Evolutionary conservation across 2,329 filamentous ascomycete species (phyloP), one percentile per base, ranked within the genome.

Genomic region (Emergomyces africanus): DNA sequence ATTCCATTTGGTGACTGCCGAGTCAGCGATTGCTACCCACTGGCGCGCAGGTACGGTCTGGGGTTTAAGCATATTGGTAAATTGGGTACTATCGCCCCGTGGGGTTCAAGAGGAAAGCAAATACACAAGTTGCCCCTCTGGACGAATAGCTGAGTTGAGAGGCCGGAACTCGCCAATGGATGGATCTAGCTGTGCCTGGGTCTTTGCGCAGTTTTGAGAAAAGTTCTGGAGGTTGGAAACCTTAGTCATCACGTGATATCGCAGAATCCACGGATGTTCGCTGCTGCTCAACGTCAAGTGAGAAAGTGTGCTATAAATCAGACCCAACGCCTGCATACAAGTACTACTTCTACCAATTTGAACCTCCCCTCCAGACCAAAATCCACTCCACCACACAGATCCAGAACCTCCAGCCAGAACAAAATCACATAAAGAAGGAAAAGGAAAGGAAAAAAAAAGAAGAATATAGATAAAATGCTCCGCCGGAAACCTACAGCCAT

Each of bases 401-500:
- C 42, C 44, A 33, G 4, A 50, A 12, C 15, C 15, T 5, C 28
- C 3, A 33, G 18, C 33, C 33, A 54, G n/a, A 54, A 35, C 9
- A n/a, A 54, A 39, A 2, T n/a, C 12, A 39, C 15, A 37, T 14
- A 25, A 39, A 8, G 39, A 9, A 5, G 39, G 20, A 51, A 15
- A 12, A n/a, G 30, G 9, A 39, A 53, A 39, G n/a, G n/a, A n/a
- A n/a, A n/a, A n/a, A n/a, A n/a, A n/a, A n/a, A n/a, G n/a, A n/a
- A n/a, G 15, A 54, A 14, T 23, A 37, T 23, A 35, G 9, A 20
- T 9, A 39, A 30, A 28, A 79, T 79, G 77, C 75, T 79, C 60
- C 77, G 77, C 62, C 75, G 77, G 61, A 77, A 78, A 63, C 77
- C 77, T 33, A 79, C 77, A 25, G 74, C 76, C n/a, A 75, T 79